Evolutionary conservation across 257 asterid genomes (phyloP), one percentile per base, ranked within the genome.

Genomic region (Solanum peruvianum): DNA sequence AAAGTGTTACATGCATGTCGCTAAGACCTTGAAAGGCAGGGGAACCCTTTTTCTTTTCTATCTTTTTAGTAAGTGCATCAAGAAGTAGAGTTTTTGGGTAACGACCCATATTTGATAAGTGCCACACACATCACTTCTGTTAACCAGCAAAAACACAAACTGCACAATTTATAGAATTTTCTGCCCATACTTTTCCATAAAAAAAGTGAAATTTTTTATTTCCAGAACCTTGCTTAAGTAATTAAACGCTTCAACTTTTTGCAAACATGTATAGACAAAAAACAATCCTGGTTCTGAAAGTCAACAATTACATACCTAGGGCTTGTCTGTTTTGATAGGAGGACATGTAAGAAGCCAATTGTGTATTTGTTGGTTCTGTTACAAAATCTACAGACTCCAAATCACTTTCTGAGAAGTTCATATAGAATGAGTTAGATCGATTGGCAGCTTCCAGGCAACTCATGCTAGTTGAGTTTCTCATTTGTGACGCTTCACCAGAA

Each of bases 281-380:
- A 52, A 13, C 18, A 25, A 41, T 15, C 77, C n/a, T 29, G 60
- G 14, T 45, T 23, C 60, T 66, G 84, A 86, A 23, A 81, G 86
- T 23, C 66, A 52, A 69, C 56, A 66, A 78, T 67, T 16, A 72
- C 91, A 60, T 94, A 96, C 99, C 99, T 89, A 96, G 90, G 80
- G 98, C 95, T 88, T 93, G 94, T 88, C 97, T 90, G 92, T 93
- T 94, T 91, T 96, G 99, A 91, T 94, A 95, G 25, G 95, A 93
- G 56, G 98, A 92, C 94, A 93, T 90, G 86, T 92, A 91, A 35
- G 96, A 90, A 0, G 92, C 92, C 87, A 93, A 91, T 81, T 94
- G 96, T 31, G 95, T 88, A 88, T 91, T 92, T 56, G 91, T 87
- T 9, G 95, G 94, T 16, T 89, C 86, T 29, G 95, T 56, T 33